Percentiles rank a stretch among this genome's conserved stretches.
These are phyloP conservation scores for Chalciporus chontae DNA, from an alignment of 768 basidiomycete species.

Conservation along the genomic window DNA sequence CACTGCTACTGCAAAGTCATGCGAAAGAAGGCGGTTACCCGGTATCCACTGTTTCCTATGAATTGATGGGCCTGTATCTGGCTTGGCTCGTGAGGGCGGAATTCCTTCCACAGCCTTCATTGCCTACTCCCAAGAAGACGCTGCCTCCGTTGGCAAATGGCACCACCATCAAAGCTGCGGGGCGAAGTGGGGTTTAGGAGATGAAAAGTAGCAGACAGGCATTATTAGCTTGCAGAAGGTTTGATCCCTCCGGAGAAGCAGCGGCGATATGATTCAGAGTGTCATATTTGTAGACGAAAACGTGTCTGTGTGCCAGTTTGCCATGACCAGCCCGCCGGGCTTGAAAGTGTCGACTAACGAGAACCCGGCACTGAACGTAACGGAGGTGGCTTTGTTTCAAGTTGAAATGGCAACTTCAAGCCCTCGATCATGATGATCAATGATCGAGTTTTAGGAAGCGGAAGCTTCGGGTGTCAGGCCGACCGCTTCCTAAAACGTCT, in stretches of 20 bases:
- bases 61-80: slow-evolving; percentile 81
- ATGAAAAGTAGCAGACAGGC: neutral
- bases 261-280: no score
- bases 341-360: no score
- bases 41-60: slow-evolving; percentile 63
- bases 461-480: no score
- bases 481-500: no score
- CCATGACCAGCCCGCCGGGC: no score
- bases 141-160: slow-evolving; percentile 46
- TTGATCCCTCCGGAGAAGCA: neutral
- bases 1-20: slow-evolving; percentile 47
- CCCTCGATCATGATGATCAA: no score
- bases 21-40: slow-evolving; percentile 25
- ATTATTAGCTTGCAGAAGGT: neutral
- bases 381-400: neutral
- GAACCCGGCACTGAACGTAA: neutral
- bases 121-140: slow-evolving; percentile 34
- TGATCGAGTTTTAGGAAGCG: no score
- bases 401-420: neutral
- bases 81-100: slow-evolving; percentile 87
- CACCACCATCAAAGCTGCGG: slow-evolving; percentile 57
- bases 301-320: no score
- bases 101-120: slow-evolving; percentile 65
- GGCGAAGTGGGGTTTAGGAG: slow-evolving; percentile 55
- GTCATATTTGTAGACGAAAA: neutral